Conservation (phyloP, 148 eudicot genomes). For the Chenopodium formosanum region DNA sequence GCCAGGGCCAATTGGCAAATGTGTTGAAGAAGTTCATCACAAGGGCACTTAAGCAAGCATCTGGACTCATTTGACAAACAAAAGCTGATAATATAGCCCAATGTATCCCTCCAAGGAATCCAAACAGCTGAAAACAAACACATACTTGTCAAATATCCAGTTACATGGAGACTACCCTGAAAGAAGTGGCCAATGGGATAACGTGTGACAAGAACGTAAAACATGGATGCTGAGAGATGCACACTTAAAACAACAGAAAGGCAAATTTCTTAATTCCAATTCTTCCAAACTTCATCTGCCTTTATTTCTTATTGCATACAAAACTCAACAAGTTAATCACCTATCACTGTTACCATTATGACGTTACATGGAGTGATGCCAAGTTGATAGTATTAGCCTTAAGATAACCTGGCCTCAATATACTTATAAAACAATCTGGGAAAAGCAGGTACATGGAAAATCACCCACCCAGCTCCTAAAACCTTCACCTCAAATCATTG, state of each 20-base stretch:
- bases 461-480: no score
- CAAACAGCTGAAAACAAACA: constrained; percentile 41
- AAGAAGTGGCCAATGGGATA: not conserved
- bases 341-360: no score
- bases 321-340: no score
- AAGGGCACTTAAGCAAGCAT: constrained; percentile 39
- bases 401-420: no score
- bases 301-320: no score
- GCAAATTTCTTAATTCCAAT: not conserved
- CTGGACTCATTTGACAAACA: constrained; percentile 48
- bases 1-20: constrained; percentile 62
- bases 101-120: constrained; percentile 59
- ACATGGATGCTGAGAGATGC: constrained; percentile 4
- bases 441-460: no score
- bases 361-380: no score
- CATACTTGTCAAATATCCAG: not conserved
- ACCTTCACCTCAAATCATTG: no score
- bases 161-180: not conserved
- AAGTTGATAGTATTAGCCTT: no score
- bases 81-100: constrained; percentile 54
- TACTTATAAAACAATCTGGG: no score
- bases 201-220: not conserved
- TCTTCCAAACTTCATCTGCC: not conserved
- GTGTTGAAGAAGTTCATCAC: constrained; percentile 42
- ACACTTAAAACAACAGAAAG: not conserved